phyloP scores from a whole-genome alignment of 306 rosid species.

The Albizia julibrissin region DNA sequence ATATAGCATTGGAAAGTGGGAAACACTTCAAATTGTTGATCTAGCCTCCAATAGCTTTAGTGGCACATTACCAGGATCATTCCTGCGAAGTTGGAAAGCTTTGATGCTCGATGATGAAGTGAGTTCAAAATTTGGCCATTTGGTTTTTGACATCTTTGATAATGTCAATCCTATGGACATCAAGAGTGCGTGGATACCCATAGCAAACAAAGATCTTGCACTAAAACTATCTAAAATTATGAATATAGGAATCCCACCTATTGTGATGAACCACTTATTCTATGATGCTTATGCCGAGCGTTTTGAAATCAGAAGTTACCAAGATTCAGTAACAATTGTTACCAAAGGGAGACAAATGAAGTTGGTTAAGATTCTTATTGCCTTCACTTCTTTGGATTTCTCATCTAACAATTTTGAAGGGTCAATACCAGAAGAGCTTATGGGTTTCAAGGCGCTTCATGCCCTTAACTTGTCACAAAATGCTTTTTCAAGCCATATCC shows the following conservation, averaged over 20 bases:
- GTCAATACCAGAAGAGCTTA: conserved; percentile 39
- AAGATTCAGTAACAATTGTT: conserved; percentile 22
- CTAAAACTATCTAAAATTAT: neutral
- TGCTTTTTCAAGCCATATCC: conserved; percentile 36
- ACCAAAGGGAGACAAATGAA: conserved; percentile 20
- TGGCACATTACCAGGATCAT: neutral
- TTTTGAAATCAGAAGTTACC: conserved; percentile 3
- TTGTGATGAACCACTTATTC: neutral
- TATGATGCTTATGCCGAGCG: neutral
- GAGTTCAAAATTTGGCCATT: neutral
- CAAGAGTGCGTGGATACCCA: neutral
- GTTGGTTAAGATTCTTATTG: conserved; percentile 20
- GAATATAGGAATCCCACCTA: neutral
- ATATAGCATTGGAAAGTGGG: neutral
- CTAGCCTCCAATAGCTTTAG: neutral
- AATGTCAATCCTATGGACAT: neutral
- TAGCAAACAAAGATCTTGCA: neutral
- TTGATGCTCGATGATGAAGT: neutral
- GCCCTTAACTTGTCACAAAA: conserved; percentile 44
- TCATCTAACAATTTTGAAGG: conserved; percentile 44
- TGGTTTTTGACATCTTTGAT: neutral
- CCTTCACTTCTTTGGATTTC: conserved; percentile 36
- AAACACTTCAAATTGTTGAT: neutral
- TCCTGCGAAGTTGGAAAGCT: neutral
- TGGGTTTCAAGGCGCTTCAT: conserved; percentile 2